Conservation (phyloP, 257 asterid species). For the Misopates orontium region DNA sequence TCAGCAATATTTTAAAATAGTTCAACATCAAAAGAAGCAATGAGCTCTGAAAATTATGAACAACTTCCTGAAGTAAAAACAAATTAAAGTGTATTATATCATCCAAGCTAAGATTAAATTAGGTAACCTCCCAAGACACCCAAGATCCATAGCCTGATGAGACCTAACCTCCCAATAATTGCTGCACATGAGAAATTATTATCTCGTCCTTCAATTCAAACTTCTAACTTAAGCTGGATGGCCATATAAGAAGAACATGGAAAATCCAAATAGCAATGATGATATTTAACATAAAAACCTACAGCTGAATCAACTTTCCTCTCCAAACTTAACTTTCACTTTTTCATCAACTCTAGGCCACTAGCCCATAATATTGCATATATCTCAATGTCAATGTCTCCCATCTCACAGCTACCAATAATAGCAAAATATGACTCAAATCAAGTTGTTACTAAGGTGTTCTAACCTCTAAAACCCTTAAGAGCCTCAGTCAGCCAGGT, state of each 20-base stretch:
- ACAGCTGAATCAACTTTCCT: not conserved
- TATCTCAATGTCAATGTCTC: not conserved
- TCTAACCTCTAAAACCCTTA: not conserved
- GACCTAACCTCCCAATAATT: not conserved
- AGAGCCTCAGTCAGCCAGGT: not conserved
- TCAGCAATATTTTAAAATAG: slow-evolving; percentile 10
- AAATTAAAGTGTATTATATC: not conserved
- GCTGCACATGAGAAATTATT: not conserved
- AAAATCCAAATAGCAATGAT: not conserved
- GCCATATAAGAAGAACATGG: not conserved
- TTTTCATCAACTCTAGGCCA: not conserved
- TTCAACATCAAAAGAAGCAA: slow-evolving; percentile 5
- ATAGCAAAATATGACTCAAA: not conserved
- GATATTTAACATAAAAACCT: not conserved
- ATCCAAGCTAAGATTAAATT: slow-evolving; percentile 3
- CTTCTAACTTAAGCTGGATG: not conserved
- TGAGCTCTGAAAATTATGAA: not conserved
- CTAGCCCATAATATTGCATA: not conserved
- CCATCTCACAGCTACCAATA: not conserved
- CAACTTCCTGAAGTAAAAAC: slow-evolving; percentile 6
- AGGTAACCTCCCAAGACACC: slow-evolving; percentile 3
- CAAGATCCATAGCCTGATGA: not conserved
- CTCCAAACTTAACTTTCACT: not conserved
- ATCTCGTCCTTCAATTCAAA: not conserved
- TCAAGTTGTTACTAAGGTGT: not conserved